Evolutionary conservation across 208 protist genomes (phyloP).

Genomic region (Leishmania lainsoni): DNA sequence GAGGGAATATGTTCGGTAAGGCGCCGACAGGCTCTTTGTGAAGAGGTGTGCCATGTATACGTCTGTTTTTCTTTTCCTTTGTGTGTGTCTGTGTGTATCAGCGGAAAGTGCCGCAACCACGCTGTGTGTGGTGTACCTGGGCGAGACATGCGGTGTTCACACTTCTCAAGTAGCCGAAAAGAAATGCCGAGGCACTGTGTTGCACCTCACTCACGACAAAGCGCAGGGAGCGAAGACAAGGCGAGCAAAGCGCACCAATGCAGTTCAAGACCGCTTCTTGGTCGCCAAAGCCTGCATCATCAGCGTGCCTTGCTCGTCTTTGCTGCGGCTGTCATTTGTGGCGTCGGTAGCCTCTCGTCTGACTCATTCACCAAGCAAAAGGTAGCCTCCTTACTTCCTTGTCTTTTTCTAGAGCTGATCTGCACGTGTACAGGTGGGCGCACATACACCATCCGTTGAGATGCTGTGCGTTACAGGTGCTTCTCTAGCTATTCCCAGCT

Average conservation of each 20-base stretch:
- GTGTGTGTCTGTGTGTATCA: constrained; percentile 5
- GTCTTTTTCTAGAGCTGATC: neutral
- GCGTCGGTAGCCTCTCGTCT: neutral
- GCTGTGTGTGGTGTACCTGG: neutral
- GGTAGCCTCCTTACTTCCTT: neutral
- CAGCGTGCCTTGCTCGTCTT: neutral
- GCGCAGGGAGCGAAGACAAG: neutral
- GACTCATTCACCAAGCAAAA: neutral
- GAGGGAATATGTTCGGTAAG: neutral
- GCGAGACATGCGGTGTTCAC: neutral
- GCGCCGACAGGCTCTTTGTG: neutral
- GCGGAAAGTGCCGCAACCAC: neutral
- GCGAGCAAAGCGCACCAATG: neutral
- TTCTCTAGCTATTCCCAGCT: neutral
- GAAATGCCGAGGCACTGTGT: neutral
- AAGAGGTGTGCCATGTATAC: neutral
- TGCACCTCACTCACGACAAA: neutral
- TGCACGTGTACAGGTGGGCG: neutral
- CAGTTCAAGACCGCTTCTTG: neutral
- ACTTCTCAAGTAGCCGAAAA: neutral
- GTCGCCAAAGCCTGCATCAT: neutral
- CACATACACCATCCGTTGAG: neutral
- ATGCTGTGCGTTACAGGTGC: neutral
- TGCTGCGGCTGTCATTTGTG: neutral
- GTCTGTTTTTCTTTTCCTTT: neutral